A percentile compares a stretch with the other conserved stretches of the same genome.
Conservation (phyloP, 129 eudicot species). For the Dittrichia graveolens region DNA sequence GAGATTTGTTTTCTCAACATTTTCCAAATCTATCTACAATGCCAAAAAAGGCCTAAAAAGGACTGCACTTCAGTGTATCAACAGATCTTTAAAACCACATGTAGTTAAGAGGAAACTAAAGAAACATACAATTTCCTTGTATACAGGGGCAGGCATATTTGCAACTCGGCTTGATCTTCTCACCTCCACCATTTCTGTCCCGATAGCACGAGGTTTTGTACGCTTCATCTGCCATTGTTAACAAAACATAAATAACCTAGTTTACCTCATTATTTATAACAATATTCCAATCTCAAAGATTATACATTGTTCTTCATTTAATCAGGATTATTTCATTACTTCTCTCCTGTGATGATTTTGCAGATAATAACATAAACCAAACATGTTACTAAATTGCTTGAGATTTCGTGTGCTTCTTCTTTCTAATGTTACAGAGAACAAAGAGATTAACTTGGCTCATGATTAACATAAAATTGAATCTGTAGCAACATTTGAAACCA, state of each 20-base stretch:
- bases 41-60: not conserved
- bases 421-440: no score
- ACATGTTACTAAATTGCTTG: not conserved
- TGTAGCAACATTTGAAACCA: not conserved
- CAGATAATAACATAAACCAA: not conserved
- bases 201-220: conserved; percentile 54
- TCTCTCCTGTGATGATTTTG: not conserved
- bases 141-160: conserved; percentile 69
- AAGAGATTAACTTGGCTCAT: no score
- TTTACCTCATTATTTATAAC: not conserved
- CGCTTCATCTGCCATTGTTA: conserved; percentile 56
- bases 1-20: not conserved
- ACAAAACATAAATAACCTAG: not conserved
- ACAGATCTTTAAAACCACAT: not conserved
- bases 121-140: conserved; percentile 56
- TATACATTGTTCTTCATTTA: not conserved
- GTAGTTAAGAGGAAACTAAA: not conserved
- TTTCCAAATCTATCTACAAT: not conserved
- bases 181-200: conserved; percentile 75
- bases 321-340: not conserved
- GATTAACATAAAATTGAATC: not conserved
- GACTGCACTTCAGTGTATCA: not conserved
- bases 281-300: not conserved
- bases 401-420: not conserved
- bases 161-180: conserved; percentile 78